Evolutionary conservation across 225 moss, liverwort and hornwort genomes (phyloP).

Genomic region (Sphagnum tenellum): DNA sequence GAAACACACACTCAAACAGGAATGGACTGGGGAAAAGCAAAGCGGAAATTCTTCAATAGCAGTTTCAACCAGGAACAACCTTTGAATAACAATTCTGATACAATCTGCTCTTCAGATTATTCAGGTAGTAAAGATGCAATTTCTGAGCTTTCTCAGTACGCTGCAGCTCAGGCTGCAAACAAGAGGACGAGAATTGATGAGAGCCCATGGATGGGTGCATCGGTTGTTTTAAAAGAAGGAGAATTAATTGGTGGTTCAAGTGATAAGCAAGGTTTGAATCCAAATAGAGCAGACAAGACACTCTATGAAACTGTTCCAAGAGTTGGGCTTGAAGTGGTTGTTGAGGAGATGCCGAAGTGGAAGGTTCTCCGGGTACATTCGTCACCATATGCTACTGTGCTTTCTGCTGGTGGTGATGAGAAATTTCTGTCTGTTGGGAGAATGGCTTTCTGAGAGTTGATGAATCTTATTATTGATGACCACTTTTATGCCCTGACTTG

Average conservation of each 20-base stretch:
- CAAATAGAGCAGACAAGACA: slow-evolving; percentile 3
- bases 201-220: slow-evolving; percentile 21
- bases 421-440: no score
- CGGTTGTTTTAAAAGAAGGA: slow-evolving; percentile 13
- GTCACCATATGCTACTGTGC: no score
- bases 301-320: slow-evolving; percentile 25
- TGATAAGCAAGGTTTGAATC: slow-evolving; percentile 12
- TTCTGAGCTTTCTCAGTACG: slow-evolving; percentile 8
- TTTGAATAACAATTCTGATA: no score
- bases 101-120: no score
- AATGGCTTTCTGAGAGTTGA: no score
- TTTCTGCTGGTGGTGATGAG: no score
- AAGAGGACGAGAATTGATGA: slow-evolving; percentile 29
- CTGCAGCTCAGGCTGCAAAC: slow-evolving; percentile 10
- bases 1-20: slow-evolving; percentile 24
- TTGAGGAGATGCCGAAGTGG: slow-evolving; percentile 99
- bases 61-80: no score
- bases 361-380: slow-evolving; percentile 55
- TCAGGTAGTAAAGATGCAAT: slow-evolving; percentile 21
- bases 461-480: no score
- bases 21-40: slow-evolving; percentile 9
- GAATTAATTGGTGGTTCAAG: slow-evolving; percentile 6
- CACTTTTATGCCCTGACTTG: no score
- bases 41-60: slow-evolving; percentile 31
- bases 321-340: slow-evolving; percentile 78